Percentiles rank a stretch among this genome's conserved stretches.
Conservation (phyloP, 805 yeast genomes). For the Schizosaccharomyces japonicus region DNA sequence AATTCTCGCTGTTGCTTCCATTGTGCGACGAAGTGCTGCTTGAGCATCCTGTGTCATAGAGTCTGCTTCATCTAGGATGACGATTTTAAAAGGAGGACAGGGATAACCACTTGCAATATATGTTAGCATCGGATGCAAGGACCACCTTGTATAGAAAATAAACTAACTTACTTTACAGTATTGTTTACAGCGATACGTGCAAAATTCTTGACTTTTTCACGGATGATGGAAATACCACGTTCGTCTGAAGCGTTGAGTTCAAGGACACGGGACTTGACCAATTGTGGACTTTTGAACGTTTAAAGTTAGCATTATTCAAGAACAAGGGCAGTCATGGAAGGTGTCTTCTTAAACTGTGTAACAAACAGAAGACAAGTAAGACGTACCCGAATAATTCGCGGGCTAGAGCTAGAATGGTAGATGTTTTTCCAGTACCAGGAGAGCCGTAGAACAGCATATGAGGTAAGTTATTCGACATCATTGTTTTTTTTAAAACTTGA, state of each 20-base stretch:
- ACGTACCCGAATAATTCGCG: constrained; percentile 72
- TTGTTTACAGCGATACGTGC: constrained; percentile 21
- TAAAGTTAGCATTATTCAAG: too few relatives aligned
- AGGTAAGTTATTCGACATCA: constrained; percentile 63
- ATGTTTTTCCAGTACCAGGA: constrained; percentile 84
- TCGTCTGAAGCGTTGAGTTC: constrained; percentile 94
- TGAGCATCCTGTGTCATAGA: constrained; percentile 96
- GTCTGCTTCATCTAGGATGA: constrained; percentile 86
- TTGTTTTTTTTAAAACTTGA: constrained; percentile 51
- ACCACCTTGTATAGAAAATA: background rate
- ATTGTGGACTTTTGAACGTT: too few relatives aligned
- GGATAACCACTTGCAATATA: constrained; percentile 41
- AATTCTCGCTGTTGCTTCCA: constrained; percentile 71
- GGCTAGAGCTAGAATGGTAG: constrained; percentile 71
- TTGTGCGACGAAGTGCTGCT: constrained; percentile 77
- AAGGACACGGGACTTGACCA: constrained; percentile 57
- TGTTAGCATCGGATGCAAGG: background rate
- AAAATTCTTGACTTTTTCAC: constrained; percentile 88
- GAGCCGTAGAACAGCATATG: constrained; percentile 88
- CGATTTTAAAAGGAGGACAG: constrained; percentile 88
- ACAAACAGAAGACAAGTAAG: too few relatives aligned
- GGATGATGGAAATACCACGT: constrained; percentile 92
- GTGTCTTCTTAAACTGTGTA: too few relatives aligned
- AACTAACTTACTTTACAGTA: background rate
- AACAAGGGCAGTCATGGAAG: too few relatives aligned